Percentiles rank a stretch among this genome's conserved stretches.
phyloP scores from a whole-genome alignment of 2,329 filamentous ascomycete genomes.

The Pseudogymnoascus sp. region DNA sequence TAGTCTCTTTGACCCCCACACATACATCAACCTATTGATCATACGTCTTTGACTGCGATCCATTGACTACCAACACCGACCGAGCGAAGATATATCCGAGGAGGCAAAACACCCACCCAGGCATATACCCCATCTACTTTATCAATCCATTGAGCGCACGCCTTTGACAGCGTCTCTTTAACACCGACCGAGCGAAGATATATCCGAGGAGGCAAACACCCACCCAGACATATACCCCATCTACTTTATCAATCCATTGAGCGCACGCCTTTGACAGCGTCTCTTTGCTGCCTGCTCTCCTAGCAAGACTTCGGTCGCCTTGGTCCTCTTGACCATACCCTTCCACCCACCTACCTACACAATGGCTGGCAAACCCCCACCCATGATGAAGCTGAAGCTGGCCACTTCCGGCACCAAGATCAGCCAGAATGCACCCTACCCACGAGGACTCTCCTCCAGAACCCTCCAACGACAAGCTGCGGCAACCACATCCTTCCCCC shows the following conservation, averaged over 20 bases:
- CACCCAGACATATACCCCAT: neutral
- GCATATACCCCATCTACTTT: neutral
- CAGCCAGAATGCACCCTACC: neutral
- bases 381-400: constrained; percentile 3
- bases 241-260: neutral
- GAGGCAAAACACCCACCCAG: neutral
- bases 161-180: neutral
- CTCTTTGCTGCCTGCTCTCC: neutral
- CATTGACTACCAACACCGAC: neutral
- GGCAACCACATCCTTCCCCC: constrained; percentile 9
- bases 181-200: no score
- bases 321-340: neutral
- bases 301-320: neutral
- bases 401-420: neutral
- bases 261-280: neutral
- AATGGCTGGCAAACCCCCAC: neutral
- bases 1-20: no score
- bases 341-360: neutral
- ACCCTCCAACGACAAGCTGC: constrained; percentile 16
- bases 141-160: neutral
- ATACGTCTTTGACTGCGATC: neutral
- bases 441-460: constrained; percentile 20
- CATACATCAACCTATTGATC: no score
- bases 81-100: neutral
- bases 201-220: neutral